Conservation (phyloP, 2,329 filamentous ascomycete species). For the Coccinonectria pachysandricola region DNA sequence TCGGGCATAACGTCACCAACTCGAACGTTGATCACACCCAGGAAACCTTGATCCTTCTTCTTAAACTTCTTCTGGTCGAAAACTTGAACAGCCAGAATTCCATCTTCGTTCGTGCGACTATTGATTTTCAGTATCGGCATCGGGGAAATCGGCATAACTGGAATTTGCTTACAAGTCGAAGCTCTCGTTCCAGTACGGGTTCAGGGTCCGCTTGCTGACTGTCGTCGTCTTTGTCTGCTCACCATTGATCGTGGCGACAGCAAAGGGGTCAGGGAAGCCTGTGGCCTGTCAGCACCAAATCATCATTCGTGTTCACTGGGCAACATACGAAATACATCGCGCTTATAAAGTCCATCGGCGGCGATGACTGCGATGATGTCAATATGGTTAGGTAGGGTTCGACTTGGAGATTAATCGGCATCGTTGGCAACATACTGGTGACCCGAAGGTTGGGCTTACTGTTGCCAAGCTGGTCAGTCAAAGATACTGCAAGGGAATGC, state of each 20-base stretch:
- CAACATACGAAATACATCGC: constrained; percentile 92
- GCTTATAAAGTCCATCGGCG: constrained; percentile 95
- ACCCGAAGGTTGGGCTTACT: constrained; percentile 83
- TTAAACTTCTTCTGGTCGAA: constrained; percentile 99
- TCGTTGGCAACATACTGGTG: constrained; percentile 58
- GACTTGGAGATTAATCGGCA: too few species aligned
- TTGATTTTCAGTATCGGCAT: constrained; percentile 7
- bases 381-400: constrained; percentile 26
- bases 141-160: constrained; percentile 4
- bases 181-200: constrained; percentile 99
- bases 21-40: constrained; percentile 94
- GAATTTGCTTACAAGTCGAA: constrained; percentile 79
- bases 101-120: constrained; percentile 86
- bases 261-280: constrained; percentile 98
- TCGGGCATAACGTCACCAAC: constrained; percentile 85
- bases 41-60: constrained; percentile 99
- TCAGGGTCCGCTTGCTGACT: constrained; percentile 93
- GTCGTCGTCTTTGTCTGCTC: constrained; percentile 98
- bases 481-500: too few species aligned
- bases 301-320: too few species aligned
- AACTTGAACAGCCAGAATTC: constrained; percentile 93
- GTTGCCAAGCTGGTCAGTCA: constrained; percentile 22
- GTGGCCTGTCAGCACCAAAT: too few species aligned
- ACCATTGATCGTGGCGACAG: constrained; percentile 91
- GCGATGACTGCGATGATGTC: constrained; percentile 69